A percentile compares a stretch with the other conserved stretches of the same genome.
Conservation (phyloP, 129 eudicot genomes). For the Flaveria linearis region DNA sequence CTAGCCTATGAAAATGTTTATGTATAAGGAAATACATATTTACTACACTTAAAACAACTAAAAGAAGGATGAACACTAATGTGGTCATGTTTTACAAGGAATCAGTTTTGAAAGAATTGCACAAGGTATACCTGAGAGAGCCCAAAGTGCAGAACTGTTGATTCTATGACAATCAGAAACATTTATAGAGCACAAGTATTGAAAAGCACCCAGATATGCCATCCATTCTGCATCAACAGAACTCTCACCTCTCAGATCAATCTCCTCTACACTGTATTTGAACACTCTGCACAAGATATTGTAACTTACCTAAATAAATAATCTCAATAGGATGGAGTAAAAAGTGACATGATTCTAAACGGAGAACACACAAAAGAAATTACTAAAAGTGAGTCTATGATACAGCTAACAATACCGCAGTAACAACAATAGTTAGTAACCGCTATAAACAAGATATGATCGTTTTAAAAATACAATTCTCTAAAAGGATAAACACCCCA, state of each 20-base stretch:
- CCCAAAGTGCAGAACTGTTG: conserved; percentile 85
- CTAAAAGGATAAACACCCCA: conserved; percentile 1
- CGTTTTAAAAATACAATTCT: background rate
- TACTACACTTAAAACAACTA: background rate
- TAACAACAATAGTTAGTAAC: conserved; percentile 14
- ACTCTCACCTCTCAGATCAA: conserved; percentile 78
- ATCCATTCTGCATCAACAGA: conserved; percentile 96
- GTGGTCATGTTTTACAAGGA: background rate
- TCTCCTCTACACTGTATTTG: conserved; percentile 67
- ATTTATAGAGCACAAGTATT: conserved; percentile 57
- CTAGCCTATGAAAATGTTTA: background rate
- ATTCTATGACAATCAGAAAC: conserved; percentile 69
- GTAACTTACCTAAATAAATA: conserved; percentile 12
- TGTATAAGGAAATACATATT: background rate
- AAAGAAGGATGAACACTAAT: background rate
- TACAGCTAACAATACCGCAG: conserved; percentile 5
- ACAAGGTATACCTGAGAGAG: conserved; percentile 58
- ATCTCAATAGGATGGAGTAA: conserved; percentile 8
- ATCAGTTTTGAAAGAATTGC: conserved; percentile 6
- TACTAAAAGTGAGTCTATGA: conserved; percentile 12
- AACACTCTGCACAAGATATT: conserved; percentile 57
- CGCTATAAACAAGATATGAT: background rate
- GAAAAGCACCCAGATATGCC: conserved; percentile 88
- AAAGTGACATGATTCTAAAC: background rate
- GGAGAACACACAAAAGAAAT: background rate